Base-by-base conservation (phyloP, 441 rosid species). In the Erodium texanum region DNA sequence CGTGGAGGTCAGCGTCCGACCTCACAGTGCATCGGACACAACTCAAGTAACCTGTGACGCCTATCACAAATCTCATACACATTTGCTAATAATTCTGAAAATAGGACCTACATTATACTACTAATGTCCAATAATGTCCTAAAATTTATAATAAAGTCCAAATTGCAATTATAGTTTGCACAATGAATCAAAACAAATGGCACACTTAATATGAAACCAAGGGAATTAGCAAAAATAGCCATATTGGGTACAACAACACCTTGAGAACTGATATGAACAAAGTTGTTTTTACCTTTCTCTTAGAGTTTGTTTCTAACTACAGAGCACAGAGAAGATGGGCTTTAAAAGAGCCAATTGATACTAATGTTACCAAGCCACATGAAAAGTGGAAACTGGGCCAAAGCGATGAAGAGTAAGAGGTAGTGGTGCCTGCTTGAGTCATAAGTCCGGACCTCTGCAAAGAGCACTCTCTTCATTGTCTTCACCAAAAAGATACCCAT, bases 381-480 rank as follows among this genome's bases (percentile, higher is more conserved):
- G 81, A 85, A 84, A 61, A 84, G 85, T 9, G 95, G 98, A 77
- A 90, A 80, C 77, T 93, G 97, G 7, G 90, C 93, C 65, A 93
- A 74, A 65, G 93, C 97, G 23, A 90, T 86, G 80, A 89, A 83
- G 69, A 93, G 83, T 82, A 90, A 80, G 79, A 89, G 81, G 72
- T 87, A 90, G 76, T 90, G 95, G 72, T 87, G 91, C 81, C 77
- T 84, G 89, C 93, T 90, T 0, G 96, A 81, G 78, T 86, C 96
- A 5, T 82, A 83, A 73, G 81, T 87, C 78, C 98, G 83, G 77
- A 84, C 87, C 81, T 86, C 98, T 0, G 89, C 87, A 18, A 81
- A 89, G 62, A 90, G 91, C 27, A 90, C 97, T 68, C 97, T 82
- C 79, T 88, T 90, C 93, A 87, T 88, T 0, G 96, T 90, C 87